Conservation (phyloP, 208 protist species). For the Novymonas esmeraldas region DNA sequence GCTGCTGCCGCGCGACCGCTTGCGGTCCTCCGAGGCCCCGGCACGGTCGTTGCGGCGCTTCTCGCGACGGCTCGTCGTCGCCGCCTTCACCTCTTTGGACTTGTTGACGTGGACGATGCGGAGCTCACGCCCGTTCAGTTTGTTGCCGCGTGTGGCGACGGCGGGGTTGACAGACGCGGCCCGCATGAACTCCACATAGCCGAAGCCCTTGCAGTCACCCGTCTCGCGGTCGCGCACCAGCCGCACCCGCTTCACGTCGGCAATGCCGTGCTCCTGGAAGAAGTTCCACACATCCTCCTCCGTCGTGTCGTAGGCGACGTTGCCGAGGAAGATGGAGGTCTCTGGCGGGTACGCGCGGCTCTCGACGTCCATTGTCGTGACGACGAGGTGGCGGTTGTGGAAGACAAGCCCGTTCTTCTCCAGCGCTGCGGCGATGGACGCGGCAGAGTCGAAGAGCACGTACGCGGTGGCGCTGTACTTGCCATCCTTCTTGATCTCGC, state of each 20-base stretch:
- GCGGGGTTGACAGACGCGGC: constrained; percentile 56
- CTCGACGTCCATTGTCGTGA: constrained; percentile 73
- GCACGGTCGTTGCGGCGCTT: constrained; percentile 41
- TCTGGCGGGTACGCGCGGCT: constrained; percentile 73
- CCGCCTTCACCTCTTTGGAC: constrained; percentile 67
- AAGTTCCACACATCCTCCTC: constrained; percentile 88
- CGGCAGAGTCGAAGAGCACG: constrained; percentile 70
- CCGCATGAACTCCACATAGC: constrained; percentile 88
- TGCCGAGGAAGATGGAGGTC: constrained; percentile 90
- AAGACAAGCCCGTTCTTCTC: constrained; percentile 73
- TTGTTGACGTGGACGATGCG: constrained; percentile 90
- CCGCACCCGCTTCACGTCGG: constrained; percentile 80
- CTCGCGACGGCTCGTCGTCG: constrained; percentile 65
- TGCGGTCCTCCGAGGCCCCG: constrained; percentile 15
- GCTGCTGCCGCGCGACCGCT: constrained; percentile 10
- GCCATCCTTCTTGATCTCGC: constrained; percentile 84
- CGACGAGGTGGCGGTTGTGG: constrained; percentile 80
- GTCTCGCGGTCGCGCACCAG: constrained; percentile 86
- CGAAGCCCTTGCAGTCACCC: constrained; percentile 88
- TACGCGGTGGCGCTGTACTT: constrained; percentile 84
- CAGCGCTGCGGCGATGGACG: constrained; percentile 41
- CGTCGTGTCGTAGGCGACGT: constrained; percentile 83
- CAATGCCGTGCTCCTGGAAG: constrained; percentile 79
- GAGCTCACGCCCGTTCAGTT: constrained; percentile 74
- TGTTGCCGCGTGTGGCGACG: constrained; percentile 63